Conservation (phyloP, 768 basidiomycete species). For the Naganishia antarctica region DNA sequence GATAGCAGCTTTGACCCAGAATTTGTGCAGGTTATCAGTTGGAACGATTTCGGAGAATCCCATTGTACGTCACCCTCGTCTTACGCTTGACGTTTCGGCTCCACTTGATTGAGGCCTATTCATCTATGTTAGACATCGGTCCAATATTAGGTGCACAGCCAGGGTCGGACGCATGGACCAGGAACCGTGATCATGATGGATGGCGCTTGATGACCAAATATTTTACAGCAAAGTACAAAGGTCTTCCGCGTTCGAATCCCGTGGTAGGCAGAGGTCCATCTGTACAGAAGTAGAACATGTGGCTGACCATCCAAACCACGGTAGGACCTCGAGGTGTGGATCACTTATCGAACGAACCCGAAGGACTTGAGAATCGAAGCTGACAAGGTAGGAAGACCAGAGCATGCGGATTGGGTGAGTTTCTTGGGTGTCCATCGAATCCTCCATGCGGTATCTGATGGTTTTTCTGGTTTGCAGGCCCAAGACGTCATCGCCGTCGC, state of each 20-base stretch:
- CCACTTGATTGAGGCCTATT: no score
- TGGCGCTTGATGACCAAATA: constrained; percentile 41
- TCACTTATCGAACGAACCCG: constrained; percentile 43
- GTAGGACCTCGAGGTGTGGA: constrained; percentile 29
- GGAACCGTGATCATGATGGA: constrained; percentile 41
- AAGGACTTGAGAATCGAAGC: constrained; percentile 25
- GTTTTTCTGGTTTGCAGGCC: constrained; percentile 35
- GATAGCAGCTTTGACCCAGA: constrained; percentile 33
- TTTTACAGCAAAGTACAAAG: constrained; percentile 38
- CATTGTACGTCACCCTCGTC: constrained; percentile 26
- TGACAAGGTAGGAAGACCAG: constrained; percentile 39
- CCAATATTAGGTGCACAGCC: constrained; percentile 47
- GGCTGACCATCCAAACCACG: background rate
- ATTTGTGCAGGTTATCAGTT: constrained; percentile 48
- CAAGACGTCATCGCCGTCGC: constrained; percentile 45
- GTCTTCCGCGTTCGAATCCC: constrained; percentile 14
- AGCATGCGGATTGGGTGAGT: constrained; percentile 44
- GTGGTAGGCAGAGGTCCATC: background rate
- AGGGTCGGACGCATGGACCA: constrained; percentile 46
- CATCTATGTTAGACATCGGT: constrained; percentile 44
- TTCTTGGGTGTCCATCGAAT: background rate
- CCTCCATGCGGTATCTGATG: background rate
- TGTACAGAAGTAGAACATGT: background rate
- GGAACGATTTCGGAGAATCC: constrained; percentile 50
- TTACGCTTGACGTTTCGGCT: background rate